Base-by-base conservation (phyloP, 2,329 filamentous ascomycete genomes). In the Didymella pinodella region DNA sequence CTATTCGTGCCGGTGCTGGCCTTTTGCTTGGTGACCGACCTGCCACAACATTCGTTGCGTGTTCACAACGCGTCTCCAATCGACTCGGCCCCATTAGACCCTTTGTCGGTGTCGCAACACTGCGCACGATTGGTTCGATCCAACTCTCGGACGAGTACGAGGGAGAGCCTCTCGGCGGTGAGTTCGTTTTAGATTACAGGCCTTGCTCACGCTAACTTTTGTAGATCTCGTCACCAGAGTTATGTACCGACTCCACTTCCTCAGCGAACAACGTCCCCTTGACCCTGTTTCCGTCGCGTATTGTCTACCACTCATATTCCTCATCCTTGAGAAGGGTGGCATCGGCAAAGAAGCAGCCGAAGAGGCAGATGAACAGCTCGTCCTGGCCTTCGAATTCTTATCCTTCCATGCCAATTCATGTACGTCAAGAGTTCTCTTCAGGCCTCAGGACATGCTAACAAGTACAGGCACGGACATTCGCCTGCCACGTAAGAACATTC, bases 251-350 rank as follows among this genome's bases (percentile, higher is more conserved):
- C 82, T 99, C 52, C 90, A 93, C 16, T 97, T 97, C 75, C 86
- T 93, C 36, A 90, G 91, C 51, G 95, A 98, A 75, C 94, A 98
- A 75, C 87, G 93, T n/a, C 93, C 94, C 0, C 93, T 99, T 67
- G 95, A 99, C 74, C 84, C 87, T 2, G 89, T 95, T 4, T 94
- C 94, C 0, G 82, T 98, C 25, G 92, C 91, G 57, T 99, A 98
- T 74, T 87, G 93, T 49, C 81, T 98, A 29, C 92, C 94, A 0
- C 83, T 99, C 16, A 79, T 97, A 3, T 88, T 96, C 66, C 80
- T 91, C 20, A 85, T 98, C 18, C 83, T 99, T 20, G 86, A 87
- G 59, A 88, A 89, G 62, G 92, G 93, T 40, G 93, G 93, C 1
- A 87, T 96, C 66, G 90, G 89, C 29, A 85, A 85, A 25, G 76